These are phyloP conservation scores for Coriaria nepalensis DNA, from an alignment of 306 rosid genomes.

Conservation along the genomic window DNA sequence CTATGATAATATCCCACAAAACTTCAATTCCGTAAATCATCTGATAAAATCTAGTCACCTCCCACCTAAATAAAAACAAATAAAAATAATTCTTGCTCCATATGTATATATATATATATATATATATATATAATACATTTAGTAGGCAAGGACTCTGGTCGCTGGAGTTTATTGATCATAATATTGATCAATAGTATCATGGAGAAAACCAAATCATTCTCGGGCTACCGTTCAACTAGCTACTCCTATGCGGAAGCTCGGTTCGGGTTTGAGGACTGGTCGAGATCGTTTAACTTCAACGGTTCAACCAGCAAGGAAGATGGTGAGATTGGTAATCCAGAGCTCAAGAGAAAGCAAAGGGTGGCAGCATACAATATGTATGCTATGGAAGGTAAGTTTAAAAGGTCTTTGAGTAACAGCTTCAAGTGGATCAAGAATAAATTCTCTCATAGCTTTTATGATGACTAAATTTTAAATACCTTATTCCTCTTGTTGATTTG, in stretches of 20 bases:
- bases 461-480: conserved; percentile 4
- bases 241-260: conserved; percentile 20
- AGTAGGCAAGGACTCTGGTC: too few relatives aligned
- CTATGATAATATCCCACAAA: too few relatives aligned
- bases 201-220: conserved; percentile 47
- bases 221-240: conserved; percentile 20
- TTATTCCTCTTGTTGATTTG: too few relatives aligned
- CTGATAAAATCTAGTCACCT: too few relatives aligned
- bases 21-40: too few relatives aligned
- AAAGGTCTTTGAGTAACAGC: conserved; percentile 41
- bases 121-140: too few relatives aligned
- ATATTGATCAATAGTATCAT: too few relatives aligned
- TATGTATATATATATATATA: too few relatives aligned
- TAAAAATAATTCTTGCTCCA: too few relatives aligned
- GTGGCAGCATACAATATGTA: conserved; percentile 45
- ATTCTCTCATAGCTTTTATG: conserved; percentile 26
- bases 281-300: conserved; percentile 43
- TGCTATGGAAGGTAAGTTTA: conserved; percentile 43
- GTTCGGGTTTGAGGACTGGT: conserved; percentile 28
- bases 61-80: too few relatives aligned
- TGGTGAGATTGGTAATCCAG: conserved; percentile 31
- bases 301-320: conserved; percentile 27
- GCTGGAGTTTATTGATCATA: too few relatives aligned
- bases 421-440: conserved; percentile 65
- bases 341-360: conserved; percentile 43